Evolutionary conservation across 139 green algal species (phyloP).

Genomic region (Spirogloea muscicola): DNA sequence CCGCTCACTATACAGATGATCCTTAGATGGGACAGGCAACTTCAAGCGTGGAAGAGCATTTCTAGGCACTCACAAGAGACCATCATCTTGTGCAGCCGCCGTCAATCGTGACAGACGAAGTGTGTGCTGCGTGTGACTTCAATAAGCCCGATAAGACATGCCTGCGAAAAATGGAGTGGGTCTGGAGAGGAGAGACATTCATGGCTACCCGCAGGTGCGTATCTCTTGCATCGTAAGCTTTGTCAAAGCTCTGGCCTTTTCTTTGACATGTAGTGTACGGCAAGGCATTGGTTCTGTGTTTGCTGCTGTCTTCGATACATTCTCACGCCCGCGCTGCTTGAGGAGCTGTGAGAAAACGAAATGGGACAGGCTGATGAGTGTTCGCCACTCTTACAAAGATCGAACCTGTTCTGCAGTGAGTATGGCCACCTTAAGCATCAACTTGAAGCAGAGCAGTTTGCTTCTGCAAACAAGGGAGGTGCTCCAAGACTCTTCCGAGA

Average conservation of each 20-base stretch:
- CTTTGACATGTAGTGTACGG: background rate
- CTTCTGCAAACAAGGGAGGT: conserved; percentile 16
- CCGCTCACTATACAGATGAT: no score
- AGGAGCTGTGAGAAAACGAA: background rate
- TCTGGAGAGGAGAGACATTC: conserved; percentile 90
- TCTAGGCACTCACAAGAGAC: no score
- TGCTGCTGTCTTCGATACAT: background rate
- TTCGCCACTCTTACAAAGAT: background rate
- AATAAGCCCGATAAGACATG: conserved; percentile 91
- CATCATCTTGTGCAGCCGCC: conserved; percentile 21
- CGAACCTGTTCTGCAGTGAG: conserved; percentile 1
- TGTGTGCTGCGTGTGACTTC: conserved; percentile 94
- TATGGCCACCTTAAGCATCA: conserved; percentile 76
- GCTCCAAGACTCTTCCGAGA: conserved; percentile 44
- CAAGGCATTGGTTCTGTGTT: background rate
- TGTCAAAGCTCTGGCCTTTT: no score
- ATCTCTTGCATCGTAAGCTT: no score
- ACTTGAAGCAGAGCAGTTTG: conserved; percentile 67
- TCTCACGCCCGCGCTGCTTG: background rate
- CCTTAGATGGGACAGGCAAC: no score
- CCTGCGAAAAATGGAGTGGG: conserved; percentile 91
- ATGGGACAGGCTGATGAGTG: background rate
- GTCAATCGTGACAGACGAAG: conserved; percentile 66
- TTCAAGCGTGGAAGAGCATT: no score
- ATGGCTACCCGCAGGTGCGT: conserved; percentile 50